Conservation (phyloP, 2,329 filamentous ascomycete species). For the Byssochlamys sp. region DNA sequence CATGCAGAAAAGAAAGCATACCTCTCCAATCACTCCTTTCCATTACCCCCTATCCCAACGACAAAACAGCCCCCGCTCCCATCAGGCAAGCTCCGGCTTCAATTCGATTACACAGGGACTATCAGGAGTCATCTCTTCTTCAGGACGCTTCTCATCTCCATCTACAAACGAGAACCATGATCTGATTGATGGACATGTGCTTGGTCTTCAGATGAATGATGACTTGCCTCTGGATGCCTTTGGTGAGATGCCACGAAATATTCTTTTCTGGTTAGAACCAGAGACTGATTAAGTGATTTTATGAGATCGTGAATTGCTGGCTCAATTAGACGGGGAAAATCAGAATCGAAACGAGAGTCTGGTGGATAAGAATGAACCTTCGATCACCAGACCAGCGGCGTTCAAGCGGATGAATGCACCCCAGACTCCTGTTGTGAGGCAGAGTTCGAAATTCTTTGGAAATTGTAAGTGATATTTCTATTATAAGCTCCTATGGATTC, state of each 20-base stretch:
- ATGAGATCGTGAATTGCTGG: conserved; percentile 30
- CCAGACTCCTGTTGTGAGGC: conserved; percentile 3
- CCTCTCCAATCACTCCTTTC: not conserved
- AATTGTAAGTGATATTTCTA: conserved; percentile 13
- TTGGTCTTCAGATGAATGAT: conserved; percentile 9
- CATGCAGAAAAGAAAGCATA: not conserved
- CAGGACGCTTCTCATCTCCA: conserved; percentile 2
- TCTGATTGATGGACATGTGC: not conserved
- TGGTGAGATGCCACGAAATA: conserved; percentile 26
- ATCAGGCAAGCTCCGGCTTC: not conserved
- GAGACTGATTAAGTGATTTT: not conserved
- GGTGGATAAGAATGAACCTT: not conserved
- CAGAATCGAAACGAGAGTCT: not conserved
- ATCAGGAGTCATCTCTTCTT: not conserved
- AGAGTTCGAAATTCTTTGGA: conserved; percentile 20
- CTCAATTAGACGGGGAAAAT: conserved; percentile 17
- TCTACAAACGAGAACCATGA: not conserved
- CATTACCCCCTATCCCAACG: not conserved
- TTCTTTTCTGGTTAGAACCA: not conserved
- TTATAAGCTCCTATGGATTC: not conserved
- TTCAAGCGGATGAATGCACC: not conserved
- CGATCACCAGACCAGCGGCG: not conserved
- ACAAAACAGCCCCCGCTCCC: not conserved
- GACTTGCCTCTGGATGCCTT: conserved; percentile 39
- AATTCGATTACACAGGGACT: not conserved